These are phyloP conservation scores for Wallemia hederae DNA, from an alignment of 1,284 basidiomycete genomes.

Conservation along the genomic window DNA sequence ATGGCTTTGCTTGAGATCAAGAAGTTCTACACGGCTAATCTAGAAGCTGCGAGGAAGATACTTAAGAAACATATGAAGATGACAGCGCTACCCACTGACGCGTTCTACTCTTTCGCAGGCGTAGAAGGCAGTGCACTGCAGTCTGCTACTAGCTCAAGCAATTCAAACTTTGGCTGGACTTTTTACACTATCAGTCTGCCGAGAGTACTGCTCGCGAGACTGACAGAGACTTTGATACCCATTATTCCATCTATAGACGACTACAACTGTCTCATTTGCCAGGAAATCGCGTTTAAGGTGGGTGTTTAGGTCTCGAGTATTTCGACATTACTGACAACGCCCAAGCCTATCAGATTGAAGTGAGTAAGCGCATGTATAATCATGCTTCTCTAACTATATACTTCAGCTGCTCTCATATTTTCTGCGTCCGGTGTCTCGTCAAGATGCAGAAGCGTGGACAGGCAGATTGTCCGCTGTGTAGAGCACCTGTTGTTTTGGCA, in stretches of 20 bases:
- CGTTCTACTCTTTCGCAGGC: conserved; percentile 9
- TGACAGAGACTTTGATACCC: conserved; percentile 58
- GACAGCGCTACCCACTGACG: conserved; percentile 1
- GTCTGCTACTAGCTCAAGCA: neutral
- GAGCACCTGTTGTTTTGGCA: conserved; percentile 37
- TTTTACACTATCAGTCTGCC: conserved; percentile 30
- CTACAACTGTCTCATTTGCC: conserved; percentile 22
- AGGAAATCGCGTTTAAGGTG: conserved; percentile 16
- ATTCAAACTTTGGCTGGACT: conserved; percentile 15
- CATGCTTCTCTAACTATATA: neutral
- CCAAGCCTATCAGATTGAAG: conserved; percentile 45
- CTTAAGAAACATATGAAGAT: conserved; percentile 50
- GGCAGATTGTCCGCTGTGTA: conserved; percentile 59
- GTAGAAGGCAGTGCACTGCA: neutral
- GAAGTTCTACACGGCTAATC: conserved; percentile 61
- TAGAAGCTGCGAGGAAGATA: conserved; percentile 65
- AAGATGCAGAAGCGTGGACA: conserved; percentile 73
- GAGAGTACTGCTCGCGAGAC: conserved; percentile 49
- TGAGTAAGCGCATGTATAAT: conserved; percentile 1
- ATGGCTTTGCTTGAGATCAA: conserved; percentile 55
- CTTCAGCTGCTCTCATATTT: neutral
- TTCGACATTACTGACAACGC: conserved; percentile 27
- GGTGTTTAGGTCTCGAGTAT: conserved; percentile 3
- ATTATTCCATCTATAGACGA: conserved; percentile 53
- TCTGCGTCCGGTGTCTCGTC: conserved; percentile 34